A percentile compares a stretch with the other conserved stretches of the same genome.
Evolutionary conservation across 2,329 filamentous ascomycete species (phyloP).

Genomic region (Daldinia eschscholtzii): DNA sequence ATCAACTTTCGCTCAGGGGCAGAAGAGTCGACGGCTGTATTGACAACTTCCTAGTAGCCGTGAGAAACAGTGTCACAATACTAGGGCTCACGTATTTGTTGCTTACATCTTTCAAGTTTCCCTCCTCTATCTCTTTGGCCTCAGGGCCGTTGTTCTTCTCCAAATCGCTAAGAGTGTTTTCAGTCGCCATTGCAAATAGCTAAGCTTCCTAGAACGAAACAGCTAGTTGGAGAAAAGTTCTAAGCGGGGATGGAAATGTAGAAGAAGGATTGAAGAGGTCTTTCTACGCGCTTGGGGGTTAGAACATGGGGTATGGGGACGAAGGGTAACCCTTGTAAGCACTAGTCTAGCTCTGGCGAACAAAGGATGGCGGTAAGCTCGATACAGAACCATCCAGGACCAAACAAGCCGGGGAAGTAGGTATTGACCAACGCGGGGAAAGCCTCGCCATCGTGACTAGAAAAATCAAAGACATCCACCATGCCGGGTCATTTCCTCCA

Average conservation of each 20-base stretch:
- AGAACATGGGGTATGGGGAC: slow-evolving; percentile 13
- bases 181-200: slow-evolving; percentile 43
- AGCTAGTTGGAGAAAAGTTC: slow-evolving; percentile 15
- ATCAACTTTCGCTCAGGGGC: slow-evolving; percentile 46
- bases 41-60: slow-evolving; percentile 14
- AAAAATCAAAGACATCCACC: slow-evolving; percentile 19
- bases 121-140: slow-evolving; percentile 44
- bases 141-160: slow-evolving; percentile 45
- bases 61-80: slow-evolving; percentile 21
- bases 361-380: slow-evolving; percentile 29
- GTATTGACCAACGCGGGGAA: slow-evolving; percentile 36
- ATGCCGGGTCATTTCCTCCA: not conserved
- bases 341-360: slow-evolving; percentile 19
- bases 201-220: slow-evolving; percentile 14
- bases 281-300: slow-evolving; percentile 15
- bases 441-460: slow-evolving; percentile 36
- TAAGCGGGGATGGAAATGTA: slow-evolving; percentile 12
- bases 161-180: slow-evolving; percentile 40
- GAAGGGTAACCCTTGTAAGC: slow-evolving; percentile 27
- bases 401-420: slow-evolving; percentile 14
- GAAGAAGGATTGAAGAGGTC: slow-evolving; percentile 19
- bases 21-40: slow-evolving; percentile 28
- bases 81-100: not conserved
- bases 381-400: slow-evolving; percentile 3
- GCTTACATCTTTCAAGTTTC: slow-evolving; percentile 38